A percentile compares a stretch with the other conserved stretches of the same genome.
These are phyloP conservation scores for Pythium myriotylum DNA, from an alignment of 352 stramenopile species.

Conservation along the genomic window DNA sequence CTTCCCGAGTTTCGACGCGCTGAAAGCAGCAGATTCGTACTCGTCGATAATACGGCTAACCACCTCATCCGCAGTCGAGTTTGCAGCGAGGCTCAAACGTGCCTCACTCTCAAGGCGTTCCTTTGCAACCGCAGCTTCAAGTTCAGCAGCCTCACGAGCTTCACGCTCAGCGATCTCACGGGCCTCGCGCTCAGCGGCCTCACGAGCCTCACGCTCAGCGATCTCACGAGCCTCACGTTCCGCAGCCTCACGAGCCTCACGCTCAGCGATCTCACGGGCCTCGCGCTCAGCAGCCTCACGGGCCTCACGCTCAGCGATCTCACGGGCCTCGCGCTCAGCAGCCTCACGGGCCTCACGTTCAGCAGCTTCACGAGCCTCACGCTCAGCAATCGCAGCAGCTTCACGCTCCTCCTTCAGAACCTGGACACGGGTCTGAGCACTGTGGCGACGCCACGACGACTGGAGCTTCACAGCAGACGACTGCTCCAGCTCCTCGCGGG, in stretches of 20 bases:
- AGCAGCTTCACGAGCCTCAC: too few species aligned
- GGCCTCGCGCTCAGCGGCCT: slow-evolving; percentile 10
- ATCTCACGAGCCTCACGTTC: slow-evolving; percentile 9
- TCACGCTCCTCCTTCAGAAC: neutral
- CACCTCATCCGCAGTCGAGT: slow-evolving; percentile 15
- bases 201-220: slow-evolving; percentile 4
- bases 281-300: slow-evolving; percentile 1
- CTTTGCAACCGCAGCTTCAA: neutral
- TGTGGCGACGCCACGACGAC: slow-evolving; percentile 18
- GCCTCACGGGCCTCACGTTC: too few species aligned
- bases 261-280: slow-evolving; percentile 5
- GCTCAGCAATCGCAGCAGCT: neutral
- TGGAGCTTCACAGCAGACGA: slow-evolving; percentile 13
- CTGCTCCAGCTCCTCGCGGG: slow-evolving; percentile 5
- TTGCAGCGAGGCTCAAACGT: slow-evolving; percentile 13
- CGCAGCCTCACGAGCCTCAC: neutral
- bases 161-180: slow-evolving; percentile 8
- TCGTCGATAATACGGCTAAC: slow-evolving; percentile 22
- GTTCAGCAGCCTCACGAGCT: neutral
- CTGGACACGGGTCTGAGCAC: slow-evolving; percentile 3
- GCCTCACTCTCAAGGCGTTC: neutral
- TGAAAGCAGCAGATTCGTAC: slow-evolving; percentile 20
- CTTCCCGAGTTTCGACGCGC: slow-evolving; percentile 7
- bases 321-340: neutral
- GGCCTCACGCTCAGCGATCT: neutral